Conservation (phyloP, 192 early-diverging fungal genomes). For the Gigaspora rosea region DNA sequence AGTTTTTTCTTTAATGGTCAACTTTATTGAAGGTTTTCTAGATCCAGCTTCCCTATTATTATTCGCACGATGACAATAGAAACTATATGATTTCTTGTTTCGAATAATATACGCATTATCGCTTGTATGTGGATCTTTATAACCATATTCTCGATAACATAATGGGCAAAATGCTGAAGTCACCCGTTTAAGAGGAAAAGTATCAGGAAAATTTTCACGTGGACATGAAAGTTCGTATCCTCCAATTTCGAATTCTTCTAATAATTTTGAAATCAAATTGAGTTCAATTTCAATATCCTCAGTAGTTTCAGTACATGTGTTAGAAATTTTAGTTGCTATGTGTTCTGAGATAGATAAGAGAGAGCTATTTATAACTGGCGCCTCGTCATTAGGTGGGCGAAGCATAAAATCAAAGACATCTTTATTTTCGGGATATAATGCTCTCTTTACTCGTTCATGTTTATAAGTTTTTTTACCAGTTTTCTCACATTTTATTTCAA, state of each 20-base stretch:
- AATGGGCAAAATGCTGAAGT: not conserved
- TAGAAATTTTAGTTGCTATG: too few relatives aligned
- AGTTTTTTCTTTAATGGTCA: not conserved
- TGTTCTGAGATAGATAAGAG: too few relatives aligned
- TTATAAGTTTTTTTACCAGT: too few relatives aligned
- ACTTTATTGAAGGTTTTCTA: slow-evolving; percentile 4
- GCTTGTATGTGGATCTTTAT: not conserved
- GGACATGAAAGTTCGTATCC: slow-evolving; percentile 11
- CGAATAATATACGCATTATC: too few relatives aligned
- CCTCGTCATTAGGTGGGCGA: too few relatives aligned
- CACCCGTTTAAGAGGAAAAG: not conserved
- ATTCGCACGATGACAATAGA: slow-evolving; percentile 8
- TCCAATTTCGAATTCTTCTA: not conserved
- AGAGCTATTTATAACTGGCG: too few relatives aligned
- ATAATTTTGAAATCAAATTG: not conserved
- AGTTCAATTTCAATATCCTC: too few relatives aligned
- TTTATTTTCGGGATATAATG: too few relatives aligned
- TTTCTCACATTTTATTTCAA: too few relatives aligned
- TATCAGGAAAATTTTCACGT: not conserved
- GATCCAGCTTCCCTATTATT: not conserved
- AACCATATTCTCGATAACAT: slow-evolving; percentile 1
- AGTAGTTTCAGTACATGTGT: too few relatives aligned
- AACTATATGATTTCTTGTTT: not conserved
- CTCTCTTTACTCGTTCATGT: too few relatives aligned
- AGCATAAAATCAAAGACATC: too few relatives aligned